Percentiles rank a stretch among this genome's conserved stretches.
Evolutionary conservation across 2,329 filamentous ascomycete genomes (phyloP).

Genomic region (Monilinia polystroma): DNA sequence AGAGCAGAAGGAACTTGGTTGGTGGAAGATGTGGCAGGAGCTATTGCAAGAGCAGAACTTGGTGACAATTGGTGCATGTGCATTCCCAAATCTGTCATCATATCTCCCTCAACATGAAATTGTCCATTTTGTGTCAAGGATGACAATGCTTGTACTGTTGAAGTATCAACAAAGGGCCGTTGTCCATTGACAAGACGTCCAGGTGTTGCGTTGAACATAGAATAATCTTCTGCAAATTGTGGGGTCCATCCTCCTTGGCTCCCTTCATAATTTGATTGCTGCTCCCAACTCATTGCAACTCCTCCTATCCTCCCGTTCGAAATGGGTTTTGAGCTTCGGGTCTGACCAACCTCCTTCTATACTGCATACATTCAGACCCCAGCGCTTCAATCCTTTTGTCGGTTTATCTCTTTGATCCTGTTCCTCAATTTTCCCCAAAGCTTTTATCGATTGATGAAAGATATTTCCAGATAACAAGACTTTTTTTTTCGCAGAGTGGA

Average conservation of each 20-base stretch:
- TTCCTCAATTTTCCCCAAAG: not conserved
- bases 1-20: constrained; percentile 59
- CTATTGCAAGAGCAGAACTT: constrained; percentile 52
- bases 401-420: not conserved
- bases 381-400: constrained; percentile 5
- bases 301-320: constrained; percentile 16
- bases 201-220: constrained; percentile 64
- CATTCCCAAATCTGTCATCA: constrained; percentile 54
- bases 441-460: constrained; percentile 2
- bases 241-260: constrained; percentile 56
- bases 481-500: constrained; percentile 22
- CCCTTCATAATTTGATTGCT: constrained; percentile 50
- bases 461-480: constrained; percentile 14
- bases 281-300: constrained; percentile 64
- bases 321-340: constrained; percentile 4
- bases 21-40: constrained; percentile 54
- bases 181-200: constrained; percentile 50
- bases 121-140: constrained; percentile 46
- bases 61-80: constrained; percentile 63
- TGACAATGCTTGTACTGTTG: constrained; percentile 31
- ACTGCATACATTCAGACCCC: constrained; percentile 21
- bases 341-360: constrained; percentile 19
- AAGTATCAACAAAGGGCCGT: constrained; percentile 34
- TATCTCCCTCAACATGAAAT: constrained; percentile 49
- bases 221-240: constrained; percentile 63